Evolutionary conservation across 495 filamentous ascomycete genomes (phyloP).

Genomic region (Aspergillus nanangensis): DNA sequence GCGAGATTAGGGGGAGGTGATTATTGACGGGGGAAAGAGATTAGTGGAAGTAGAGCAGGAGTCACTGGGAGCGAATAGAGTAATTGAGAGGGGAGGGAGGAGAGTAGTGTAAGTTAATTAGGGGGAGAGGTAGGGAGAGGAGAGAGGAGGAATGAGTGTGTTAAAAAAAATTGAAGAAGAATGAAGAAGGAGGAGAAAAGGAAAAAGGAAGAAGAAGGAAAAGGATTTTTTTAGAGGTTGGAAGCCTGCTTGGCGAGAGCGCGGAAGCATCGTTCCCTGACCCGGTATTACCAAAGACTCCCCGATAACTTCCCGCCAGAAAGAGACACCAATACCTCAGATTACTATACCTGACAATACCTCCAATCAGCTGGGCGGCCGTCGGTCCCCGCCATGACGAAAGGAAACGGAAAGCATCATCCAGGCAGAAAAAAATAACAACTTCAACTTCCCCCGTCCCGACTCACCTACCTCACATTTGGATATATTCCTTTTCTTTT

Average conservation of each 20-base stretch:
- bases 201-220: slow-evolving; percentile 1
- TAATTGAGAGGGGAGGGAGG: not conserved
- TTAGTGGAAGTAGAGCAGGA: slow-evolving; percentile 6
- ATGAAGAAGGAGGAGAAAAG: slow-evolving; percentile 8
- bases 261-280: no score
- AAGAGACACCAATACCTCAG: not conserved
- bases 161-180: slow-evolving; percentile 4
- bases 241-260: no score
- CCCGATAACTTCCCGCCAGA: no score
- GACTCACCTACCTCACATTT: not conserved
- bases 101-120: slow-evolving; percentile 7
- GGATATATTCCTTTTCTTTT: not conserved
- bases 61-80: slow-evolving; percentile 2
- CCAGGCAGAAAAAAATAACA: slow-evolving; percentile 23
- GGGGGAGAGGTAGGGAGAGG: not conserved
- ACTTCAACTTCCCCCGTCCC: not conserved
- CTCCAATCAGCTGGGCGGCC: not conserved
- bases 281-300: no score
- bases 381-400: slow-evolving; percentile 20
- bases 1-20: slow-evolving; percentile 1
- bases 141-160: slow-evolving; percentile 1
- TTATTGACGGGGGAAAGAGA: slow-evolving; percentile 2
- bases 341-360: not conserved
- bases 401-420: slow-evolving; percentile 13
- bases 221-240: no score